These are phyloP conservation scores for Puccinellia tenuiflora DNA, from an alignment of 176 grass and related monocot species.

Conservation along the genomic window DNA sequence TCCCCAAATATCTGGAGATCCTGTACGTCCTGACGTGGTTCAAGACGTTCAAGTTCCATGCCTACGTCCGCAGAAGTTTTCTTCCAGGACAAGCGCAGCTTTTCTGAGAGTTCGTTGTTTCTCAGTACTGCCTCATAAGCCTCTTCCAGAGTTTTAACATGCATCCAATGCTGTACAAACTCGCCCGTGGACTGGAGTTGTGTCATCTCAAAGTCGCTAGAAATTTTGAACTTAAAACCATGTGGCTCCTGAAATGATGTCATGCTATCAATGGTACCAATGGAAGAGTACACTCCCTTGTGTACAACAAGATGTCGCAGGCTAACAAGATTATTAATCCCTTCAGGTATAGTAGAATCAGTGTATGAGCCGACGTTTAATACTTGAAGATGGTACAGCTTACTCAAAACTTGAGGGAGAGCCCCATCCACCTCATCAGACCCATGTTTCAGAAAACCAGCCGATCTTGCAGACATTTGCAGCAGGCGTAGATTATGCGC, in stretches of 20 bases:
- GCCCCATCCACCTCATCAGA: no score
- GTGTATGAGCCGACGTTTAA: constrained; percentile 10
- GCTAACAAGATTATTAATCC: neutral
- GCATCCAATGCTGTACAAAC: no score
- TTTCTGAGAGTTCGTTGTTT: constrained; percentile 12
- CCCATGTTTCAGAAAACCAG: constrained; percentile 1
- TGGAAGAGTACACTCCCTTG: fast-evolving
- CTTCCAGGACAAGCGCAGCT: constrained; percentile 24
- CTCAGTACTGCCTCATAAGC: neutral
- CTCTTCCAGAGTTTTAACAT: neutral
- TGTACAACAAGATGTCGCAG: neutral
- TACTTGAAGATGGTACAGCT: constrained; percentile 32
- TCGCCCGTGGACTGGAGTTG: neutral
- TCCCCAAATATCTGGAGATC: neutral
- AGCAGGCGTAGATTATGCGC: constrained; percentile 5
- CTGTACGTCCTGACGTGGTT: neutral
- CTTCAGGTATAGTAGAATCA: neutral
- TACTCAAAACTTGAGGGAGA: no score
- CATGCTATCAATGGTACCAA: neutral
- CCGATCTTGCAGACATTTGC: neutral
- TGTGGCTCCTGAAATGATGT: constrained; percentile 3
- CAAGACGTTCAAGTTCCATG: constrained; percentile 5
- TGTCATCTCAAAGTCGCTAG: neutral
- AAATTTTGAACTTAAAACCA: neutral
- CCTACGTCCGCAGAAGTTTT: neutral